A percentile compares a stretch with the other conserved stretches of the same genome.
Evolutionary conservation across 1,139 yeast genomes (phyloP).

Genomic region (Lodderomyces orthopsilosis): DNA sequence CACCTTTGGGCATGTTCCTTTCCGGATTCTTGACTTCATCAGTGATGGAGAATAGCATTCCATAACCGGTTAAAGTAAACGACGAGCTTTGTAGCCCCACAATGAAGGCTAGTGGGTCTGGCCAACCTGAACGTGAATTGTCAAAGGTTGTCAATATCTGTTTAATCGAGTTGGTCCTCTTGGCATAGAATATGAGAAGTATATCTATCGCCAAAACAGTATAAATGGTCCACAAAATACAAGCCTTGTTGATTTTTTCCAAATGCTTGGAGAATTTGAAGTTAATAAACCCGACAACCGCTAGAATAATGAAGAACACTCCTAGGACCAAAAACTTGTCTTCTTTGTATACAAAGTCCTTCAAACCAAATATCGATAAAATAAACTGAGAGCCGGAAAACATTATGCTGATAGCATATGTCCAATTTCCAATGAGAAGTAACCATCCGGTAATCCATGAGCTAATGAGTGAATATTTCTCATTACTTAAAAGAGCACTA

Average conservation of each 20-base stretch:
- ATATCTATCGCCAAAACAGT: conserved; percentile 71
- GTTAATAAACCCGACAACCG: conserved; percentile 60
- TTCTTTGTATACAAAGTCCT: conserved; percentile 55
- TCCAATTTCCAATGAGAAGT: conserved; percentile 69
- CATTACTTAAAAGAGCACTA: conserved; percentile 65
- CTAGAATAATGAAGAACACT: conserved; percentile 55
- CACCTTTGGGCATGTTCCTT: conserved; percentile 74
- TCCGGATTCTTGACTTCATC: conserved; percentile 82
- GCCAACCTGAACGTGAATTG: conserved; percentile 72
- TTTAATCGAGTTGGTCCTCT: conserved; percentile 55
- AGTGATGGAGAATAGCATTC: conserved; percentile 76
- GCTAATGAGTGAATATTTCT: conserved; percentile 49
- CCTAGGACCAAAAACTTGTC: conserved; percentile 54
- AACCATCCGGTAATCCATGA: conserved; percentile 83
- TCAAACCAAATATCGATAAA: conserved; percentile 60
- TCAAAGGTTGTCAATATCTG: conserved; percentile 68
- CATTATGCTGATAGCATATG: conserved; percentile 68
- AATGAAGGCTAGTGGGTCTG: conserved; percentile 60
- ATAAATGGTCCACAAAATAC: conserved; percentile 71
- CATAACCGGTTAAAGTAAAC: conserved; percentile 79
- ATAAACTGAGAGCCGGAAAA: conserved; percentile 76
- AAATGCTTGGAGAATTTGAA: conserved; percentile 56
- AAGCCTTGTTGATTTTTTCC: conserved; percentile 61
- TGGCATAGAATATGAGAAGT: conserved; percentile 57
- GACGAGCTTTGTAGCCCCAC: conserved; percentile 78